phyloP scores from a whole-genome alignment of 1,284 basidiomycete genomes.

The Ceratobasidium sp. region DNA sequence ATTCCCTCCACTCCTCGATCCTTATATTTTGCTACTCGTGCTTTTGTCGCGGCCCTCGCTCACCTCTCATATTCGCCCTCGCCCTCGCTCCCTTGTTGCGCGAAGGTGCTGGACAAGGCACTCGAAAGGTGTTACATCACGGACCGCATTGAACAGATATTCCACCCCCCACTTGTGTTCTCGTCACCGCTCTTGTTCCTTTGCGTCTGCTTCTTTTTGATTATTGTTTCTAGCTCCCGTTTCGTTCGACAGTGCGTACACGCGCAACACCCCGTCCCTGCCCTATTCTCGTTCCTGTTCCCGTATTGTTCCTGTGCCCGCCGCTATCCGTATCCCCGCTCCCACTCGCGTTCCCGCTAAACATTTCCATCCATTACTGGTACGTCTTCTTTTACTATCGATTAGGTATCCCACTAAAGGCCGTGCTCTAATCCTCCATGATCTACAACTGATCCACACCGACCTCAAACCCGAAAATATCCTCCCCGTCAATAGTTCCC shows the following conservation, averaged over 20 bases:
- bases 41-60: not conserved
- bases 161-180: not conserved
- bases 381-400: conserved; percentile 59
- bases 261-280: too few relatives aligned
- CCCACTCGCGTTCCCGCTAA: too few relatives aligned
- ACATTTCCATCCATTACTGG: conserved; percentile 74
- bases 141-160: not conserved
- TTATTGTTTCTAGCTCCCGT: not conserved
- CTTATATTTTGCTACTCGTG: not conserved
- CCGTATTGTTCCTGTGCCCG: too few relatives aligned
- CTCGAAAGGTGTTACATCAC: too few relatives aligned
- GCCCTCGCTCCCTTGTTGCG: not conserved
- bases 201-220: not conserved
- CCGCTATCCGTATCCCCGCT: too few relatives aligned
- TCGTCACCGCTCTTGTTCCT: not conserved
- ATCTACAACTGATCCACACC: conserved; percentile 92
- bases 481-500: conserved; percentile 78
- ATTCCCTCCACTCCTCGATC: not conserved
- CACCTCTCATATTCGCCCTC: not conserved
- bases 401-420: conserved; percentile 20
- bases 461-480: conserved; percentile 99
- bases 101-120: too few relatives aligned
- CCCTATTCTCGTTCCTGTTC: too few relatives aligned
- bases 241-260: not conserved
- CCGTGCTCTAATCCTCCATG: conserved; percentile 79